Base-by-base conservation (phyloP, 139 green algal species). In the Chlorella sp. region DNA sequence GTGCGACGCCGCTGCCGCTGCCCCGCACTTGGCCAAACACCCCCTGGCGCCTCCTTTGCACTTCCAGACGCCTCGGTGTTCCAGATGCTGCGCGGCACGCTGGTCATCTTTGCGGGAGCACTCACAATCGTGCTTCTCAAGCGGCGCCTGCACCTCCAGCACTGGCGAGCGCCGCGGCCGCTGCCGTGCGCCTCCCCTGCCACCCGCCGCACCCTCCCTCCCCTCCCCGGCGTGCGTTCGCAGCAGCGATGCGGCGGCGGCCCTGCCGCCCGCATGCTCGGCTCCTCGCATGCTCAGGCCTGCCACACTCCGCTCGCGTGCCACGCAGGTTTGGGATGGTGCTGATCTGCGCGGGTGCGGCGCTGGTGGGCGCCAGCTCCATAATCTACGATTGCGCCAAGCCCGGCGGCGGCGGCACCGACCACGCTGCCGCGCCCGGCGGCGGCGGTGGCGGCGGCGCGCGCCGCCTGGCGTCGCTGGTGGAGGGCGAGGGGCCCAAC, bases 11-110 rank as follows among this genome's bases (percentile, higher is more conserved):
- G n/a, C n/a, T n/a, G n/a, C n/a, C n/a, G n/a, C n/a, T n/a, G n/a
- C n/a, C n/a, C n/a, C n/a, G n/a, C n/a, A n/a, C n/a, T n/a, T n/a
- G n/a, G n/a, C n/a, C n/a, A n/a, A n/a, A n/a, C n/a, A n/a, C n/a
- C n/a, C 35, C 33, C 59, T 45, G 33, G 5, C n/a, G n/a, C 46
- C 40, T 55, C 25, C 62, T 8, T 29, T 69, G 12, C 42, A 41
- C 15, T 65, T 35, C 46, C n/a, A 64, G 31, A 86, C 68, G 88
- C 93, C 0, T 91, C 83, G 40, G 87, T 79, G 3, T 97, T 90
- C 77, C 93, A 97, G 84, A 97, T 97, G 93, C 86, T 97, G 46
- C 84, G 92, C 7, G 93, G 92, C 19, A 95, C 90, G 35, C 72
- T 97, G 56, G 93, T 96, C 40, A 70, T 95, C n/a, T 96, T 90